Base-by-base conservation (phyloP, 1,139 yeast species). In the Taphrina betulina region DNA sequence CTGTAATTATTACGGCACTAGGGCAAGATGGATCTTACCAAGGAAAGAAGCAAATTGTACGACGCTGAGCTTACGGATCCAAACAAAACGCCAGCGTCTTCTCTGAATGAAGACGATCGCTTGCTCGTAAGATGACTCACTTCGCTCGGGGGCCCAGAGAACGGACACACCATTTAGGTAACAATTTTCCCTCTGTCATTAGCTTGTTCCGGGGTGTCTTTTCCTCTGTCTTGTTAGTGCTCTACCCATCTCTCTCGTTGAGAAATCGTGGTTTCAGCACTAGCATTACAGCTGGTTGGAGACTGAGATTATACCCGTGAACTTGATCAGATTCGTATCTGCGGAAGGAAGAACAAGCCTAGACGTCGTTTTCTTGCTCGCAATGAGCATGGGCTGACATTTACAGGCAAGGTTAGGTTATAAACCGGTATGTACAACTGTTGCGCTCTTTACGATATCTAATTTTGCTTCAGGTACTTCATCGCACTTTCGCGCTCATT, bases 341-440 rank as follows among this genome's bases (percentile, higher is more conserved):
- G 57, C 57, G 57, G 45, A 53, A 53, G 57, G 57, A 48, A 44
- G 36, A 57, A 43, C 45, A 37, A 46, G 50, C 50, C 50, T 37
- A 43, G 56, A 22, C 42, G 24, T 43, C 41, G 16, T 51, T 57
- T 45, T 24, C 40, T n/a, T 36, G 37, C 40, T 33, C 26, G 46
- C 19, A 14, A 14, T 20, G 42, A 31, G 45, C 45, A 64, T 58
- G 50, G 31, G 51, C 58, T 35, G 57, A 64, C 22, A 64, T 66
- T 10, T 62, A 64, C 57, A 61, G 62, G 58, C 67, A 59, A 31
- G 58, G 63, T 20, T 60, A 63, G 41, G 56, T 34, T 35, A 50
- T 46, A 50, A 38, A 34, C 43, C 38, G 14, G 54, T 50, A 22
- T n/a, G 43, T 43, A 12, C 19, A n/a, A 12, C n/a, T 19, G 2